Evolutionary conservation across 2,329 filamentous ascomycete genomes (phyloP).

Genomic region (Coniosporium tulheliwenetii): DNA sequence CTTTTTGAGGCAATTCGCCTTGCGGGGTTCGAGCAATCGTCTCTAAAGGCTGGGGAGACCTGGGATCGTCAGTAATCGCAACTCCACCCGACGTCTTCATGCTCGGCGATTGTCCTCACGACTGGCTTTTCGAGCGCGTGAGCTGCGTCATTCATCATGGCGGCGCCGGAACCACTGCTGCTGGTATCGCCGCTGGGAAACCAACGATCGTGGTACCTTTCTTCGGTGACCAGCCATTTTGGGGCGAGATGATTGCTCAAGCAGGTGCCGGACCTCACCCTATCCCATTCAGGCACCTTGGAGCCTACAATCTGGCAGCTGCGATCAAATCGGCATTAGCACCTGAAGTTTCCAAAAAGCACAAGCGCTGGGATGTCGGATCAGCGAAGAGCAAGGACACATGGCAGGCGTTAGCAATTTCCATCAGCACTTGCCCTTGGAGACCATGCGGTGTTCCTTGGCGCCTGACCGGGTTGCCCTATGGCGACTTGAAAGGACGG

Average conservation of each 20-base stretch:
- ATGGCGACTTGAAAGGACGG: conserved; percentile 22
- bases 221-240: conserved; percentile 17
- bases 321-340: conserved; percentile 21
- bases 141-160: not conserved
- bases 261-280: conserved; percentile 24
- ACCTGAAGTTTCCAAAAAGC: conserved; percentile 19
- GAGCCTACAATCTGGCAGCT: conserved; percentile 20
- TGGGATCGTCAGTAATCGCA: conserved; percentile 39
- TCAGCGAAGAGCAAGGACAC: conserved; percentile 19
- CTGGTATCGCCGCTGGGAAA: not conserved
- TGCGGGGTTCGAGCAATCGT: conserved; percentile 54
- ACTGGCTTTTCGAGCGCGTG: conserved; percentile 21
- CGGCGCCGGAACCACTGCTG: conserved; percentile 1
- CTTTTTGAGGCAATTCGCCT: conserved; percentile 53
- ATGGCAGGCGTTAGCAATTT: conserved; percentile 21
- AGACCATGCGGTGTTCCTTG: conserved; percentile 17
- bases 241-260: conserved; percentile 24
- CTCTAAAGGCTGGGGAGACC: conserved; percentile 60
- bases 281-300: conserved; percentile 22
- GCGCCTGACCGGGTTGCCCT: conserved; percentile 17
- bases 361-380: conserved; percentile 19
- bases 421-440: conserved; percentile 21
- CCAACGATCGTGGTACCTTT: not conserved
- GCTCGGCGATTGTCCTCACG: conserved; percentile 59
- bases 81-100: conserved; percentile 52